These are phyloP conservation scores for Chlamydomonas applanata DNA, from an alignment of 139 green algal species.

Conservation along the genomic window DNA sequence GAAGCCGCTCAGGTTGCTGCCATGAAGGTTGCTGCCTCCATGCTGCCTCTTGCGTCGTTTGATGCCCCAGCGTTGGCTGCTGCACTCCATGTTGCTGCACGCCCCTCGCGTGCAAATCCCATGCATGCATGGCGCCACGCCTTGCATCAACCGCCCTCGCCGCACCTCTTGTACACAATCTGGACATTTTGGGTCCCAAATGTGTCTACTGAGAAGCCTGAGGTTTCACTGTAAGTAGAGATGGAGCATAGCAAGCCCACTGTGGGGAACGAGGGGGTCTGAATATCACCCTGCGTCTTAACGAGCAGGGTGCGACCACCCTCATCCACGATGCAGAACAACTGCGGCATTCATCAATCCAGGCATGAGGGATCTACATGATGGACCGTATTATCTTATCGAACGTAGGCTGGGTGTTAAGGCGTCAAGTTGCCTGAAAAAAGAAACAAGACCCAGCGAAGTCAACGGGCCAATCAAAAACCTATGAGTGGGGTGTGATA, in stretches of 20 bases:
- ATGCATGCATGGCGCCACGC: not conserved
- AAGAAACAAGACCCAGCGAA: no score
- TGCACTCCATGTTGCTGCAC: not conserved
- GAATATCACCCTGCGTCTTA: conserved; percentile 32
- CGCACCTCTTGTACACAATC: conserved; percentile 36
- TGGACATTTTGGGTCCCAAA: conserved; percentile 38
- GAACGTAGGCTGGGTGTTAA: no score
- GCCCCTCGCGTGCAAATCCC: not conserved
- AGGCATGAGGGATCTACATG: no score
- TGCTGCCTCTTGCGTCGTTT: not conserved
- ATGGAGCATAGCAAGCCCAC: conserved; percentile 40
- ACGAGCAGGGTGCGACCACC: conserved; percentile 28
- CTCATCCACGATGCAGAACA: conserved; percentile 32
- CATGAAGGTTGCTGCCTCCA: no score
- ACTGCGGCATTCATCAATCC: conserved; percentile 15
- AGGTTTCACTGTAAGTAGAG: conserved; percentile 25
- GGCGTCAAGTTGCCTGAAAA: no score
- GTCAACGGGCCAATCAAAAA: no score
- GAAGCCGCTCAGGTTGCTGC: no score
- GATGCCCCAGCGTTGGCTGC: no score
- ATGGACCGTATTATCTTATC: no score
- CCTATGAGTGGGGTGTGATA: no score
- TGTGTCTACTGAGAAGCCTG: conserved; percentile 26
- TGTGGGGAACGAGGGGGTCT: conserved; percentile 39
- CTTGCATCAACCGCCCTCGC: not conserved